These are phyloP conservation scores for Cercospora sojina DNA, from an alignment of 2,329 filamentous ascomycete species.

Conservation along the genomic window DNA sequence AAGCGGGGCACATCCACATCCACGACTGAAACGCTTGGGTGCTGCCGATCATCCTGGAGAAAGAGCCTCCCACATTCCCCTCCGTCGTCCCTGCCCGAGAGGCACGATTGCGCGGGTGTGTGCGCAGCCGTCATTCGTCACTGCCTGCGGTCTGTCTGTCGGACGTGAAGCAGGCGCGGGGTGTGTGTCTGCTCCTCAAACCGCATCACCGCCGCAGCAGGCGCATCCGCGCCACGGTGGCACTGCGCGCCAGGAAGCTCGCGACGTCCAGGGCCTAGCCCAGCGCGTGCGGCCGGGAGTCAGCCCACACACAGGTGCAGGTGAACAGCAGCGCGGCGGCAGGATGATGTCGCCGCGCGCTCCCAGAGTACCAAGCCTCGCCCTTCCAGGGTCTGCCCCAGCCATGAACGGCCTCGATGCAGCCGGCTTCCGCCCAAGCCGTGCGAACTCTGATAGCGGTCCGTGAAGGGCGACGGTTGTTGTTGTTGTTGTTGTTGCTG, in stretches of 20 bases:
- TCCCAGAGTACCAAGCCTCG: neutral
- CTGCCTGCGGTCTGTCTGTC: neutral
- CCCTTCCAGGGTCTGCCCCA: slow-evolving; percentile 1
- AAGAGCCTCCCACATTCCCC: slow-evolving; percentile 1
- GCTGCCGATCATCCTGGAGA: slow-evolving; percentile 5
- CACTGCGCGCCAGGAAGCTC: slow-evolving; percentile 1
- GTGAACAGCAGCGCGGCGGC: neutral
- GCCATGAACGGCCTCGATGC: slow-evolving; percentile 1
- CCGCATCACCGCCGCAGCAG: neutral
- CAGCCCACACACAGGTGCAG: slow-evolving; percentile 1
- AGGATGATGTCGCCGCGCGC: slow-evolving; percentile 1
- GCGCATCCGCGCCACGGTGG: slow-evolving; percentile 5
- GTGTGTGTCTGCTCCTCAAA: neutral
- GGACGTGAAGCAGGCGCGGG: neutral
- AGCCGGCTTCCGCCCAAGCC: neutral
- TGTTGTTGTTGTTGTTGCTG: neutral
- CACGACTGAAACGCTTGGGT: neutral
- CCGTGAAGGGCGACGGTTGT: neutral
- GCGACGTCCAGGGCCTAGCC: neutral
- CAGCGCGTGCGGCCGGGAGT: neutral
- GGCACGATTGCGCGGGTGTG: neutral
- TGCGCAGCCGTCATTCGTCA: neutral
- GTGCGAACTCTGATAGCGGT: slow-evolving; percentile 6
- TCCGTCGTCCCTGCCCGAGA: neutral
- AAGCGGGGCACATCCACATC: neutral